Evolutionary conservation across 495 filamentous ascomycete species (phyloP), one percentile per base, ranked within the genome.

Genomic region (Tuber indicum): DNA sequence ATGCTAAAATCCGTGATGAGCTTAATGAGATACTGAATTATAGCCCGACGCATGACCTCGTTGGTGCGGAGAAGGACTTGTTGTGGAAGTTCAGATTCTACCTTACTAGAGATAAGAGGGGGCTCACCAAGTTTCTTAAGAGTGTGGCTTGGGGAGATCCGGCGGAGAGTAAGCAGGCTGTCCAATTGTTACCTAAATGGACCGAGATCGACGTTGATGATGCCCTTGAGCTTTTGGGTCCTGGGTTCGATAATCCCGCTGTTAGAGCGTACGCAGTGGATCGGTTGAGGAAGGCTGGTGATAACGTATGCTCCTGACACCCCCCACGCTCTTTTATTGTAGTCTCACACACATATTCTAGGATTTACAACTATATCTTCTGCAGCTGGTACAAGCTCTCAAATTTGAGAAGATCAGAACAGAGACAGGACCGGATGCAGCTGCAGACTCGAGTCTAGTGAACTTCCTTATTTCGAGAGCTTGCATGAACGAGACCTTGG

Each of bases 31-130:
- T 98, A 75, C 90, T 99, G 86, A 91, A 91, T 3, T 97, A 98
- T 81, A 93, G 94, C 16, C 96, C 96, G 7, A 97, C 94, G 1
- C 93, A 97, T 75, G 89, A 91, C 43, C 88, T 99, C 10, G 92
- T 90, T 6, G 88, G 92, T 0, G 93, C 97, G 80, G 96, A 99
- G 81, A 97, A 97, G 82, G 96, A 99, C 84, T 87, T 97, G 17
- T 88, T 99, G 45, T 99, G 96, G 96, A 93, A 95, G 79, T 99
- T 98, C 86, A 88, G 96, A 72, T 96, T 97, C 84, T 94, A 97
- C 83, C 84, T 99, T 9, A 94, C 93, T 0, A 89, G 94, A 52
- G 94, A 99, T 81, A 98, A 98, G 85, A 89, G 93, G 77, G 96
- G 95, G 2, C 86, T 98, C 58, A 98, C 96, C 39, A 99, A 99